A percentile compares a stretch with the other conserved stretches of the same genome.
phyloP scores from a whole-genome alignment of 768 basidiomycete genomes.

The Psilocybe cubensis region DNA sequence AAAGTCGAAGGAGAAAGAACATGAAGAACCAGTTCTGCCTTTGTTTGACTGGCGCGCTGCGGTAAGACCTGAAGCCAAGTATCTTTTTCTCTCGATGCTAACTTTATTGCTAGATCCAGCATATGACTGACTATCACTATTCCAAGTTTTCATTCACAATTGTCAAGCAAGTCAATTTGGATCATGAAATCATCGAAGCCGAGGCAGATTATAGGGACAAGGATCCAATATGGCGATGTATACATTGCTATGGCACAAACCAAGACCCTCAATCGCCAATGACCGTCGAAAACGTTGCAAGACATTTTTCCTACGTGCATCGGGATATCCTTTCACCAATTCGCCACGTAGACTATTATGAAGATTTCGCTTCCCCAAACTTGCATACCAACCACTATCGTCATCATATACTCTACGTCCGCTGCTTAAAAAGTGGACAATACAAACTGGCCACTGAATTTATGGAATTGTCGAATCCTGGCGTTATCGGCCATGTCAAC shows the following conservation, averaged over 20 bases:
- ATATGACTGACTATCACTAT: not conserved
- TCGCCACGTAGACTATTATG: constrained; percentile 32
- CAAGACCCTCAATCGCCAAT: constrained; percentile 31
- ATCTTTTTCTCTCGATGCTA: not conserved
- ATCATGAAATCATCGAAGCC: constrained; percentile 6
- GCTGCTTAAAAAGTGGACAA: not conserved
- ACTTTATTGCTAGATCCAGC: constrained; percentile 6
- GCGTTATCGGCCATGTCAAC: not conserved
- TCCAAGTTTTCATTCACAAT: not conserved
- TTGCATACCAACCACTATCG: constrained; percentile 4
- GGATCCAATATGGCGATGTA: constrained; percentile 21
- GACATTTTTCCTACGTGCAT: constrained; percentile 27
- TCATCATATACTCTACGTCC: not conserved
- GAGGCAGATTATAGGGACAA: constrained; percentile 11
- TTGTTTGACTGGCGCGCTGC: constrained; percentile 18
- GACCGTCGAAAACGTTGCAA: constrained; percentile 30
- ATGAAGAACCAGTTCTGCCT: not conserved
- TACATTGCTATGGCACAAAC: constrained; percentile 41
- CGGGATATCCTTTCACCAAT: not conserved
- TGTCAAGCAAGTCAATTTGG: not conserved
- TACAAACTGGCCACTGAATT: not conserved
- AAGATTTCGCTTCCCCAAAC: constrained; percentile 26
- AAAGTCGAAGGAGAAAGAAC: not conserved
- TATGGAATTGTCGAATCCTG: not conserved
- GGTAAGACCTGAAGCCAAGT: constrained; percentile 4